Percentiles rank a stretch among this genome's conserved stretches.
phyloP scores from a whole-genome alignment of 768 basidiomycete species.

The Leccinum fibrillosum region DNA sequence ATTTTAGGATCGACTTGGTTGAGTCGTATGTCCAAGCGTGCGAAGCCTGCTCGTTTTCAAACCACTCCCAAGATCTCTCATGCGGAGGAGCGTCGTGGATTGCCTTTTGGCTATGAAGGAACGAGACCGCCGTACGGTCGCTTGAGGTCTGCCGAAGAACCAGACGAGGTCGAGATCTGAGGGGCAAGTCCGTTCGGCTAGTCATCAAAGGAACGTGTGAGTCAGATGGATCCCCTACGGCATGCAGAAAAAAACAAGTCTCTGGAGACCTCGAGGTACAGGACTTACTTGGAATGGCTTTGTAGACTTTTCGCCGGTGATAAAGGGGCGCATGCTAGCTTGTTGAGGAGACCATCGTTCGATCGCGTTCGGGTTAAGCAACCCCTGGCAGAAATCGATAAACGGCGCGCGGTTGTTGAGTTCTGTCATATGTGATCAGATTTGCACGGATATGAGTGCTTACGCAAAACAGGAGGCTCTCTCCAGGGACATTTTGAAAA shows the following conservation, averaged over 20 bases:
- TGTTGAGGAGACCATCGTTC: slow-evolving; percentile 98
- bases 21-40: slow-evolving; percentile 61
- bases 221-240: slow-evolving; percentile 7
- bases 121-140: slow-evolving; percentile 92
- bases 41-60: slow-evolving; percentile 51
- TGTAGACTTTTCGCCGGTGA: slow-evolving; percentile 93
- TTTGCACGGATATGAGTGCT: slow-evolving; percentile 7
- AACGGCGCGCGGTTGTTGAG: slow-evolving; percentile 92
- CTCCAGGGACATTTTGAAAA: not conserved
- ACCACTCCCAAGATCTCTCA: slow-evolving; percentile 51
- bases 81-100: slow-evolving; percentile 44
- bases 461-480: slow-evolving; percentile 5
- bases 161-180: slow-evolving; percentile 29
- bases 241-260: not conserved
- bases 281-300: slow-evolving; percentile 76
- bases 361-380: slow-evolving; percentile 91
- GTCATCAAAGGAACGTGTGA: not conserved
- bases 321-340: slow-evolving; percentile 93
- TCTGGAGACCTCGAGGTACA: not conserved
- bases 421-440: slow-evolving; percentile 50
- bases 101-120: slow-evolving; percentile 79
- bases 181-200: slow-evolving; percentile 52
- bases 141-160: slow-evolving; percentile 58
- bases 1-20: slow-evolving; percentile 36
- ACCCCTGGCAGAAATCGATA: slow-evolving; percentile 95